Conservation (phyloP, 225 moss, liverwort and hornwort genomes). For the Thuidium tamariscinum region DNA sequence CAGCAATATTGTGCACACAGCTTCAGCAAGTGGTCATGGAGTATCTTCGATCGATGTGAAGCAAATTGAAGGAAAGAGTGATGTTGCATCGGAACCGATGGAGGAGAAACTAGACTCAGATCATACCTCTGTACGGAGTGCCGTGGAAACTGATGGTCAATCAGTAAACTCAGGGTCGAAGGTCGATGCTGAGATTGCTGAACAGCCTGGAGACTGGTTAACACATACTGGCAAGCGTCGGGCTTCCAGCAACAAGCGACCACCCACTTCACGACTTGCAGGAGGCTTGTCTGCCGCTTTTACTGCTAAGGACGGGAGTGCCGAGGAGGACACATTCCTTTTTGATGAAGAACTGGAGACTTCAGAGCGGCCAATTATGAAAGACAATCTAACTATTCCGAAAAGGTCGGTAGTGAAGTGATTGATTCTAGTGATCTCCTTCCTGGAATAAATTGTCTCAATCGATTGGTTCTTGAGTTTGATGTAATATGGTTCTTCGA, state of each 20-base stretch:
- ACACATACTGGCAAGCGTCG: constrained; percentile 57
- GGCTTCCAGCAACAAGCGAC: constrained; percentile 59
- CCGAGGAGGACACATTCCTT: constrained; percentile 75
- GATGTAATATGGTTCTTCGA: background rate
- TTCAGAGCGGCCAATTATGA: constrained; percentile 42
- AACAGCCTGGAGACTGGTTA: constrained; percentile 74
- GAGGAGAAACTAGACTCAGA: background rate
- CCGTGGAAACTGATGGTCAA: constrained; percentile 21
- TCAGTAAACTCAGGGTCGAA: constrained; percentile 23
- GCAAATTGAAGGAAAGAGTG: constrained; percentile 4
- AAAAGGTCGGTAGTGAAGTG: constrained; percentile 35
- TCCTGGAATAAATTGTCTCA: background rate
- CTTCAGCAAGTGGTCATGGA: constrained; percentile 19
- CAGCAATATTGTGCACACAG: constrained; percentile 26
- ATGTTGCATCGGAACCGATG: background rate
- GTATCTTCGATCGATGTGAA: constrained; percentile 5
- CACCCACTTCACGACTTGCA: constrained; percentile 50
- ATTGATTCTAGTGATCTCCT: background rate
- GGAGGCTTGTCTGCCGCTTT: constrained; percentile 89
- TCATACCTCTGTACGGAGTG: constrained; percentile 1
- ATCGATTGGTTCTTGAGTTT: background rate
- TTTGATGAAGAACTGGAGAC: constrained; percentile 92
- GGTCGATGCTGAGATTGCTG: constrained; percentile 44
- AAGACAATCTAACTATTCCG: constrained; percentile 20
- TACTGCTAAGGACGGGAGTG: constrained; percentile 36